phyloP scores from a whole-genome alignment of 495 filamentous ascomycete species.

The Bacidia gigantensis region DNA sequence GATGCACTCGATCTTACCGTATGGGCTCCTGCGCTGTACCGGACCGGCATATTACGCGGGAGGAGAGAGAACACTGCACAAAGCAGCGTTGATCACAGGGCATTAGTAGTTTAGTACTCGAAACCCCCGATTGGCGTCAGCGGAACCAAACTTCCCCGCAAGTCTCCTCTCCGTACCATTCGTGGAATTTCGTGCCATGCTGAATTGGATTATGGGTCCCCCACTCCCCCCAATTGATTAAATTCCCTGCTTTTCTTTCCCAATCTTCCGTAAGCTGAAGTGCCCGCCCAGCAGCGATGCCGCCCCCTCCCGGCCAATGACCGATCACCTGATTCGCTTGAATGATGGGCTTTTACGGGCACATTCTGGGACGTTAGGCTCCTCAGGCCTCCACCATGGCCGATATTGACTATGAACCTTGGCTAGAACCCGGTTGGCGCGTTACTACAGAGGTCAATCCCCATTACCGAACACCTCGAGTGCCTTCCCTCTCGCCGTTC shows the following conservation, averaged over 20 bases:
- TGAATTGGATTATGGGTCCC: background rate
- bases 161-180: no score
- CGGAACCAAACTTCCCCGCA: no score
- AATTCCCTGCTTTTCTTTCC: background rate
- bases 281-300: background rate
- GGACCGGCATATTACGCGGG: no score
- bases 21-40: no score
- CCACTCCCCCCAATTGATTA: background rate
- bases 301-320: background rate
- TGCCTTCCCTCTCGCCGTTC: background rate
- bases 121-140: no score
- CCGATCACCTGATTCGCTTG: background rate
- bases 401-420: background rate
- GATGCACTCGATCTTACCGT: no score
- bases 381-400: background rate
- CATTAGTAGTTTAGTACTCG: no score
- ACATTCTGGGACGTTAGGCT: background rate
- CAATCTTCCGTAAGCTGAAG: background rate
- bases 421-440: background rate
- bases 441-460: background rate
- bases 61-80: no score
- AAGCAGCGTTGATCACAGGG: no score
- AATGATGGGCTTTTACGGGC: background rate
- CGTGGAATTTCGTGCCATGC: no score
- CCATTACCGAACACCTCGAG: background rate